Conservation (phyloP, 306 rosid species). For the Quercus variabilis region DNA sequence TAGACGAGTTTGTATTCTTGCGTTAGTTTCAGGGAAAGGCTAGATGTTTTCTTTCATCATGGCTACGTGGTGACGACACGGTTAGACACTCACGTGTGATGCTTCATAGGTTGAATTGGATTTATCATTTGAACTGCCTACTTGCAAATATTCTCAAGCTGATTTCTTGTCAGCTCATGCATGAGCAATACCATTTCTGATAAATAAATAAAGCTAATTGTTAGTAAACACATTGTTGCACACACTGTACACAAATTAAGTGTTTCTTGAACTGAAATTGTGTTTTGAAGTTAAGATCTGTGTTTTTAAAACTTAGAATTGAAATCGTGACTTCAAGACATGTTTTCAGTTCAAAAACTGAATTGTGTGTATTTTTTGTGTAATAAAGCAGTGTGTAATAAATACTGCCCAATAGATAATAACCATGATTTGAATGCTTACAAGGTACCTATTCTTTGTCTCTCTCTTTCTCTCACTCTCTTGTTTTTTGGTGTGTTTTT, state of each 20-base stretch:
- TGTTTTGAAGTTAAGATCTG: too few species aligned
- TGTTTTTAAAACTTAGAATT: too few species aligned
- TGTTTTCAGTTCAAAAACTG: too few species aligned
- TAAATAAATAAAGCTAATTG: not conserved
- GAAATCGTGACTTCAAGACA: too few species aligned
- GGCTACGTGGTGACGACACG: not conserved
- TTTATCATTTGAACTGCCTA: not conserved
- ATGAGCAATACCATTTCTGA: not conserved
- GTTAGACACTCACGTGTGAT: not conserved
- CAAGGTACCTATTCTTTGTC: not conserved
- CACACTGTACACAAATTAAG: too few species aligned
- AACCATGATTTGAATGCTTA: not conserved
- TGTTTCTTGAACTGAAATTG: too few species aligned
- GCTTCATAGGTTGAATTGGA: not conserved
- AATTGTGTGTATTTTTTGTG: too few species aligned
- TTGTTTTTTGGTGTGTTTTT: too few species aligned
- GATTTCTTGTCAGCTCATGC: not conserved
- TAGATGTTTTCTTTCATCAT: slow-evolving; percentile 2
- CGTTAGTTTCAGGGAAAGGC: slow-evolving; percentile 15
- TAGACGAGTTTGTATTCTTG: slow-evolving; percentile 8
- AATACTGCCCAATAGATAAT: too few species aligned
- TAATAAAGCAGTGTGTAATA: too few species aligned
- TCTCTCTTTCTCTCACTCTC: not conserved
- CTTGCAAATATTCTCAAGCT: not conserved
- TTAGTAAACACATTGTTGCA: too few species aligned